Conservation (phyloP, 2,329 filamentous ascomycete genomes). For the Aspergillus sp. region DNA sequence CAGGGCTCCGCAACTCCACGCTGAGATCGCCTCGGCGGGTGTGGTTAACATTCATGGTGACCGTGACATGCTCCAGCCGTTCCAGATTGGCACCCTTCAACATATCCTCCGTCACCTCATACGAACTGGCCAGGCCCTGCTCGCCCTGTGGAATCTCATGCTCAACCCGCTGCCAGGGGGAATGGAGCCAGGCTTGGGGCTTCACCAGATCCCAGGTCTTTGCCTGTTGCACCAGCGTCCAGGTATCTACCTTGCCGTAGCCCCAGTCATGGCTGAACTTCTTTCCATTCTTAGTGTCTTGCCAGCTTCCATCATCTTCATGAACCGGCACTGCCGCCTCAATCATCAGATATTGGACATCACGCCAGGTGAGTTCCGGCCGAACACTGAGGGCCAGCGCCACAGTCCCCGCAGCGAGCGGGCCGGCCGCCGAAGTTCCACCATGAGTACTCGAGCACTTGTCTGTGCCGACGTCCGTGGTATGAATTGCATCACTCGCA, state of each 20-base stretch:
- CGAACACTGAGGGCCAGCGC: slow-evolving; percentile 82
- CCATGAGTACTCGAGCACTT: slow-evolving; percentile 81
- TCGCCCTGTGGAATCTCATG: slow-evolving; percentile 82
- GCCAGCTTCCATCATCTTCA: slow-evolving; percentile 73
- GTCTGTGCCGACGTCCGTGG: slow-evolving; percentile 86
- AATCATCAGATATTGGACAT: slow-evolving; percentile 88
- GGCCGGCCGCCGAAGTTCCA: slow-evolving; percentile 92
- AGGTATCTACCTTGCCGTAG: slow-evolving; percentile 93
- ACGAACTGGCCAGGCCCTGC: slow-evolving; percentile 74
- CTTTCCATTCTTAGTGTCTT: slow-evolving; percentile 75
- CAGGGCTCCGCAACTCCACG: slow-evolving; percentile 84
- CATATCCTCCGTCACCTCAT: slow-evolving; percentile 80
- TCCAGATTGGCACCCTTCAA: slow-evolving; percentile 79
- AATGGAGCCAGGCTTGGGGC: slow-evolving; percentile 92
- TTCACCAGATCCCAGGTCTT: slow-evolving; percentile 87
- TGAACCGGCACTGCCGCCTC: slow-evolving; percentile 81
- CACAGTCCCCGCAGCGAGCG: slow-evolving; percentile 87
- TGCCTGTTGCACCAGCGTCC: slow-evolving; percentile 77
- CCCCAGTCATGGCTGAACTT: slow-evolving; percentile 93
- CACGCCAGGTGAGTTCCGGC: slow-evolving; percentile 87
- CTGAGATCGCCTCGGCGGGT: slow-evolving; percentile 85
- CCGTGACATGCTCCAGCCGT: slow-evolving; percentile 87
- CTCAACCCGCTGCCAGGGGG: slow-evolving; percentile 90
- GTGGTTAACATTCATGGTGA: slow-evolving; percentile 96
- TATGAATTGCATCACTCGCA: slow-evolving; percentile 85